Base-by-base conservation (phyloP, 768 basidiomycete species). In the Boletus reticuloceps region DNA sequence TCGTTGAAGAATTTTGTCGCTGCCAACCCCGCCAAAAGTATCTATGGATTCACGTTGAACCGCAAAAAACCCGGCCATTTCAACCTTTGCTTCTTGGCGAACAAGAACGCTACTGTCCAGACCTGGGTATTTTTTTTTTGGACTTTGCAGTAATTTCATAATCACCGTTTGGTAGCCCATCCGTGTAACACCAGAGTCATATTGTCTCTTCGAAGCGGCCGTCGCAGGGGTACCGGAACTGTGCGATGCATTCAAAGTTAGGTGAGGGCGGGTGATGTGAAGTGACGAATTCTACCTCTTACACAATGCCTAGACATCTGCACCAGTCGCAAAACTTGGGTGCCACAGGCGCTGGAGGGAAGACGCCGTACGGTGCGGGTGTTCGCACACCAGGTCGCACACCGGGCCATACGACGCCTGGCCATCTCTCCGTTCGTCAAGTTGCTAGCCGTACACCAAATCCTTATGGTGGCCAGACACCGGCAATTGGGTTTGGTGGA, bases 201-300 rank as follows among this genome's bases (percentile, higher is more conserved):
- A 94, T 67, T 89, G 88, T 66, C 81, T 98, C 17, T 93, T 92
- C 63, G 92, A 94, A 60, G 91, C 92, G 7, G 84, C 92, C 44
- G 91, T 93, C 25, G 86, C 91, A 8, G 94, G 92, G 37, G 92
- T 98, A 25, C 86, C 91, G 5, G 94, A 97, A 70, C 75, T 98
- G 6, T 97, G 96, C 60, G 95, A 98, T 69, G 94, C 95, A 19
- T 98, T 98, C 84, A 98, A 98, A 84, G 84, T 91, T 65, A 73
- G 86, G 86, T 86, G 63, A 63, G 78, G 19, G 64, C 19, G 46
- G 8, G 31, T n/a, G 22, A 27, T 7, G 20, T 41, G 1, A 10
- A 10, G 27, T 37, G 16, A 6, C 42, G 14, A 16, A n/a, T 37
- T 36, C 43, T 36, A 4, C 14, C 22, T 14, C 62, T 66, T 19